Conservation (phyloP, 1,284 basidiomycete genomes). For the Ceratorhiza oryzae-sativae region DNA sequence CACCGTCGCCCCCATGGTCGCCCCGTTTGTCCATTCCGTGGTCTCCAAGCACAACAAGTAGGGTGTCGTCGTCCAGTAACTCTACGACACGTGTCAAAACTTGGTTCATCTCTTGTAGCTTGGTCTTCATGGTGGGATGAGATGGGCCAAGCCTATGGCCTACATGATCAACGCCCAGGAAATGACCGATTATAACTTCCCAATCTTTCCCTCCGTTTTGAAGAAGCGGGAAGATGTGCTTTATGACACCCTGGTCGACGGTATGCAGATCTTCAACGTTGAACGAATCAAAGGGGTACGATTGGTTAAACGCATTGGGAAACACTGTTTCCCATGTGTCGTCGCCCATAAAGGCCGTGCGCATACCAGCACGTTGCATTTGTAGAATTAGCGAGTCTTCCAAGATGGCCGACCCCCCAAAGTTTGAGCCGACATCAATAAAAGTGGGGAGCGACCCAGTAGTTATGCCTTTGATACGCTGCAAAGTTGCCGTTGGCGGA, state of each 20-base stretch:
- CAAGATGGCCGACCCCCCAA: conserved; percentile 82
- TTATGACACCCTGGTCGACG: conserved; percentile 89
- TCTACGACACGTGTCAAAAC: conserved; percentile 75
- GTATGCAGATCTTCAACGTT: conserved; percentile 98
- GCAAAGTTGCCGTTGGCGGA: conserved; percentile 94
- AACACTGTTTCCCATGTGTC: conserved; percentile 96
- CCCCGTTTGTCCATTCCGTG: conserved; percentile 97
- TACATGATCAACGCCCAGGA: conserved; percentile 97
- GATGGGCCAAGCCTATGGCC: conserved; percentile 94
- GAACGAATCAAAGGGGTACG: conserved; percentile 93
- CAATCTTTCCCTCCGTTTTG: conserved; percentile 59
- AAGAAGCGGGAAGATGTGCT: conserved; percentile 84
- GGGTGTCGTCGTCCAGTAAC: conserved; percentile 75
- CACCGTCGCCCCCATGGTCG: conserved; percentile 94
- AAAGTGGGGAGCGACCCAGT: conserved; percentile 97
- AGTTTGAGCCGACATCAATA: conserved; percentile 91
- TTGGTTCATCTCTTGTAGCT: conserved; percentile 87
- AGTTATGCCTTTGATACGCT: conserved; percentile 93
- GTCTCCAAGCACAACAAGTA: conserved; percentile 92
- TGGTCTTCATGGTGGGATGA: conserved; percentile 84
- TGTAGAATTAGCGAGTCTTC: conserved; percentile 86
- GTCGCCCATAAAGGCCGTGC: conserved; percentile 90
- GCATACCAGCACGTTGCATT: conserved; percentile 61
- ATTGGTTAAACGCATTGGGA: conserved; percentile 78
- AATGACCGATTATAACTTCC: conserved; percentile 92